Percentiles rank a stretch among this genome's conserved stretches.
phyloP scores from a whole-genome alignment of 495 filamentous ascomycete species.

The Talaromyces nanjingensis region DNA sequence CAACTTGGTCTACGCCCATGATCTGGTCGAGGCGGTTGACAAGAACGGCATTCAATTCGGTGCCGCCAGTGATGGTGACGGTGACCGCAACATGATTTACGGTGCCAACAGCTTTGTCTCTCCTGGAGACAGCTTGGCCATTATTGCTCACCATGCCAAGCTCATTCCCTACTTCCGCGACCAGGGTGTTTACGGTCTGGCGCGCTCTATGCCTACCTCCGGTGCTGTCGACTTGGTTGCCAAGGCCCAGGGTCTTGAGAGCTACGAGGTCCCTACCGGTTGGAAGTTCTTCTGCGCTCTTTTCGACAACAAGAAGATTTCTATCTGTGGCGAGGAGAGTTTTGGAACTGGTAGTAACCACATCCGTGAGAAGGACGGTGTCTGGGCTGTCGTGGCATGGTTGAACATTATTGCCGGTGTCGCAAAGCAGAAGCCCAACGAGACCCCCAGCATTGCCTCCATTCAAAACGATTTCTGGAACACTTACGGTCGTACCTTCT shows the following conservation, averaged over 20 bases:
- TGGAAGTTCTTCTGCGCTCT: slow-evolving; percentile 99
- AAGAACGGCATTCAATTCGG: slow-evolving; percentile 90
- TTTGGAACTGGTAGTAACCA: slow-evolving; percentile 99
- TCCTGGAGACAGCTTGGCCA: slow-evolving; percentile 91
- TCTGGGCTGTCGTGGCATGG: slow-evolving; percentile 97
- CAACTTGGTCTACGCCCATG: slow-evolving; percentile 96
- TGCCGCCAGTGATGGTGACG: slow-evolving; percentile 92
- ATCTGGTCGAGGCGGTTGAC: slow-evolving; percentile 88
- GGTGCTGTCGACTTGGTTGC: slow-evolving; percentile 93
- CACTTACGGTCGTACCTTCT: slow-evolving; percentile 94
- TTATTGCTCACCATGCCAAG: slow-evolving; percentile 90
- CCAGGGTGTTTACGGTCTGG: slow-evolving; percentile 90
- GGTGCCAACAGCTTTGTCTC: slow-evolving; percentile 94
- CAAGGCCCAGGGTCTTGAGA: slow-evolving; percentile 82
- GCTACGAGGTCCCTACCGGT: slow-evolving; percentile 95
- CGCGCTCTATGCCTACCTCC: slow-evolving; percentile 94
- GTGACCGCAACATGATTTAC: slow-evolving; percentile 99
- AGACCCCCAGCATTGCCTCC: slow-evolving; percentile 79
- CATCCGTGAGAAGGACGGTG: slow-evolving; percentile 96
- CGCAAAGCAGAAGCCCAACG: slow-evolving; percentile 65
- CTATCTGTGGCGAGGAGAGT: slow-evolving; percentile 96
- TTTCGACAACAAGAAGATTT: slow-evolving; percentile 95
- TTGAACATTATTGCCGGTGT: slow-evolving; percentile 96
- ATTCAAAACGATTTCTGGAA: slow-evolving; percentile 98
- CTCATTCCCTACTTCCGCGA: slow-evolving; percentile 97